Evolutionary conservation across 1,284 basidiomycete species (phyloP).

Genomic region (Boletus sp.): DNA sequence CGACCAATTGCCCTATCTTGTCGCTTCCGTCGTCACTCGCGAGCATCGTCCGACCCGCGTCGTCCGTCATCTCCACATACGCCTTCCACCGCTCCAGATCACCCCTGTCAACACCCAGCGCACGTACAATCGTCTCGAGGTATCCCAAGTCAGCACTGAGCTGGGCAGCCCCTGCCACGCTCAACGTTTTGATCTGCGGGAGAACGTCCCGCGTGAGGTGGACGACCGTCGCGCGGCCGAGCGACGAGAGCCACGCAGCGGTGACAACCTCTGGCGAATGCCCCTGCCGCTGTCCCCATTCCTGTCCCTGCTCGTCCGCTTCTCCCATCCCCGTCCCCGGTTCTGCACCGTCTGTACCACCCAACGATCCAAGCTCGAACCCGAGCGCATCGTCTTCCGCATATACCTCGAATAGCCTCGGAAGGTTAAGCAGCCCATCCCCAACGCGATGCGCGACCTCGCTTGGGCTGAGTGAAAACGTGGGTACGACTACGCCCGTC

Average conservation of each 20-base stretch:
- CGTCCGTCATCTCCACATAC: slow-evolving; percentile 59
- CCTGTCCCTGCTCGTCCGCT: slow-evolving; percentile 35
- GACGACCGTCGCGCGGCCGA: slow-evolving; percentile 76
- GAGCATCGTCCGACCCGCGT: slow-evolving; percentile 45
- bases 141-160: slow-evolving; percentile 88
- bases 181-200: slow-evolving; percentile 59
- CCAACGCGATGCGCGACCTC: slow-evolving; percentile 86
- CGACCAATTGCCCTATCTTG: slow-evolving; percentile 41
- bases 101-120: slow-evolving; percentile 82
- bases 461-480: slow-evolving; percentile 90
- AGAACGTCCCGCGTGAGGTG: slow-evolving; percentile 70
- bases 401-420: slow-evolving; percentile 92
- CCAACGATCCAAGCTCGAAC: slow-evolving; percentile 63
- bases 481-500: slow-evolving; percentile 68
- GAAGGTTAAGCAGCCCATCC: slow-evolving; percentile 91
- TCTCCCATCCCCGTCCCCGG: not conserved
- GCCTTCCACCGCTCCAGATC: slow-evolving; percentile 75
- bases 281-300: no score
- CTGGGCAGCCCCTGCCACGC: slow-evolving; percentile 72
- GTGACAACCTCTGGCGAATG: slow-evolving; percentile 73
- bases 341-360: not conserved
- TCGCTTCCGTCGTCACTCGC: slow-evolving; percentile 37
- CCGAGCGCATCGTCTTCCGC: slow-evolving; percentile 89
- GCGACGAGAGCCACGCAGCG: slow-evolving; percentile 85
- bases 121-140: slow-evolving; percentile 86